These are phyloP conservation scores for Coleophoma eucalyptorum DNA, from an alignment of 2,329 filamentous ascomycete genomes.

Conservation along the genomic window DNA sequence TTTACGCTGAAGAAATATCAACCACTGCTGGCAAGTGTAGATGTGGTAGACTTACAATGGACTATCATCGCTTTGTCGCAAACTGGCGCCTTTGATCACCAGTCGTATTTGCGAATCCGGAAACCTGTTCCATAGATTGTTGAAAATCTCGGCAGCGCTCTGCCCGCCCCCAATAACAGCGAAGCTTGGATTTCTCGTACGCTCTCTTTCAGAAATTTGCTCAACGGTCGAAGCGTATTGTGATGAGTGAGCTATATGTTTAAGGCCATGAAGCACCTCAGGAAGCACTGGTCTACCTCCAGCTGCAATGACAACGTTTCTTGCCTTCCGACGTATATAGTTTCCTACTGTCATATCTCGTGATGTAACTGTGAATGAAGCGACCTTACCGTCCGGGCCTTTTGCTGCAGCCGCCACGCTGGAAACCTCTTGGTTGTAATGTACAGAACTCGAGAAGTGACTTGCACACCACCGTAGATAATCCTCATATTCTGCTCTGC, in stretches of 20 bases:
- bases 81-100: slow-evolving; percentile 76
- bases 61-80: slow-evolving; percentile 91
- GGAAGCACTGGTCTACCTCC: slow-evolving; percentile 69
- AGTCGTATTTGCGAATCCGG: slow-evolving; percentile 76
- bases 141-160: slow-evolving; percentile 93
- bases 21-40: neutral
- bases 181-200: slow-evolving; percentile 37
- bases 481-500: slow-evolving; percentile 85
- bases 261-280: slow-evolving; percentile 64
- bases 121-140: slow-evolving; percentile 78
- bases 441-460: slow-evolving; percentile 67
- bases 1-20: slow-evolving; percentile 65
- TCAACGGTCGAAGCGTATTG: slow-evolving; percentile 69
- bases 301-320: slow-evolving; percentile 58
- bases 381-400: slow-evolving; percentile 20
- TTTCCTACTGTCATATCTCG: slow-evolving; percentile 30
- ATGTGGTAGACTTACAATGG: slow-evolving; percentile 67
- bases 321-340: slow-evolving; percentile 33
- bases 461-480: slow-evolving; percentile 89
- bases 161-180: slow-evolving; percentile 88
- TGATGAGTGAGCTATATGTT: slow-evolving; percentile 82
- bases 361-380: slow-evolving; percentile 25
- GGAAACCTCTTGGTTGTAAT: slow-evolving; percentile 78
- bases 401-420: slow-evolving; percentile 26
- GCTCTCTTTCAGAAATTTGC: slow-evolving; percentile 41